Evolutionary conservation across 768 basidiomycete species (phyloP).

Genomic region (Tulasnella sp.): DNA sequence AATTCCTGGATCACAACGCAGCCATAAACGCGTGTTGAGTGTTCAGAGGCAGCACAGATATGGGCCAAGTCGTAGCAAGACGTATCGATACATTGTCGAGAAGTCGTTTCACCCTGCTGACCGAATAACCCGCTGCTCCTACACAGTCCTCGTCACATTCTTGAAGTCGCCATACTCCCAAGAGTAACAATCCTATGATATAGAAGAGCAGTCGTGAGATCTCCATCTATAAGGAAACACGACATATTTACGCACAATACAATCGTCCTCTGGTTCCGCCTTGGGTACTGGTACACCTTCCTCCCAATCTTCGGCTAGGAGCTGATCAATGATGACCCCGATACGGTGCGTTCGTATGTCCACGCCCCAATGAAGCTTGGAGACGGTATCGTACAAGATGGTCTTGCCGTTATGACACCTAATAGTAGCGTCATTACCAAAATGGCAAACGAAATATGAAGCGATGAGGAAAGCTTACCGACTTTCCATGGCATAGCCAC

Average conservation of each 20-base stretch:
- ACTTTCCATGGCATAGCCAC: slow-evolving; percentile 77
- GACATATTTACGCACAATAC: slow-evolving; percentile 36
- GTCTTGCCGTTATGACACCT: slow-evolving; percentile 81
- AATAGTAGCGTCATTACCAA: not conserved
- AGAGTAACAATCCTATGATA: slow-evolving; percentile 10
- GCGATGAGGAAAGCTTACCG: slow-evolving; percentile 20
- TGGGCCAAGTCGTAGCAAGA: no score
- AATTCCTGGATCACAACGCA: no score
- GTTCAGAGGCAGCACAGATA: no score
- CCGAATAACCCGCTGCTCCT: not conserved
- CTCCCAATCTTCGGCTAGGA: slow-evolving; percentile 63
- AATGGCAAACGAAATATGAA: not conserved
- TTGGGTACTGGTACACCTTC: slow-evolving; percentile 34
- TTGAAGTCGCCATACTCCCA: slow-evolving; percentile 15
- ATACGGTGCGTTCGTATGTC: slow-evolving; percentile 65
- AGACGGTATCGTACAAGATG: slow-evolving; percentile 77
- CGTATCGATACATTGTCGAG: not conserved
- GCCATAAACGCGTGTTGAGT: no score
- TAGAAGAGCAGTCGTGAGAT: not conserved
- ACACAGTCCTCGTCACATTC: not conserved
- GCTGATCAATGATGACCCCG: slow-evolving; percentile 52
- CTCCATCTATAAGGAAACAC: not conserved
- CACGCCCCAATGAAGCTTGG: slow-evolving; percentile 58
- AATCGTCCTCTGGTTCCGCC: slow-evolving; percentile 45
- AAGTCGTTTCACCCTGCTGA: not conserved